These are phyloP conservation scores for Macaranga tanarius DNA, from an alignment of 441 rosid species.

Conservation along the genomic window DNA sequence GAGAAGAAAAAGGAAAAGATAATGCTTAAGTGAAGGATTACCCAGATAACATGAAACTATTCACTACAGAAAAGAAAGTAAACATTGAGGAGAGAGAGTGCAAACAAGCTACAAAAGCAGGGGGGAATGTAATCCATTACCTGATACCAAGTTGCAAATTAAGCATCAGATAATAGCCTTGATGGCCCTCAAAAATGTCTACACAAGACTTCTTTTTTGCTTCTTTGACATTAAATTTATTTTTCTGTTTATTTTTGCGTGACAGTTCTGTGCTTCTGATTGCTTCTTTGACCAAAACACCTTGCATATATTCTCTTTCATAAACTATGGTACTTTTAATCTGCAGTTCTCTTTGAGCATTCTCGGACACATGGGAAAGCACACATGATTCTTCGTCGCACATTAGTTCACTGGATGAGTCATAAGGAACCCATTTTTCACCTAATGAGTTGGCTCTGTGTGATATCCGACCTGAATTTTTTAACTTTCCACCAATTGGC, in stretches of 20 bases:
- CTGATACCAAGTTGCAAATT: conserved; percentile 97
- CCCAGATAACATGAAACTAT: neutral
- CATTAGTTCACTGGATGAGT: conserved; percentile 40
- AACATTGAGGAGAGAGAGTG: neutral
- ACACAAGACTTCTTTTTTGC: conserved; percentile 44
- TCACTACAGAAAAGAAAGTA: neutral
- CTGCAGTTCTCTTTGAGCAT: conserved; percentile 41
- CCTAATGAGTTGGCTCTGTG: conserved; percentile 44
- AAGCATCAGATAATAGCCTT: conserved; percentile 77
- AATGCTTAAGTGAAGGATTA: neutral
- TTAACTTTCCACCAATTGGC: conserved; percentile 36
- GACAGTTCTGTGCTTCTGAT: conserved; percentile 39
- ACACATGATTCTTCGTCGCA: conserved; percentile 39
- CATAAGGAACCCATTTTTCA: conserved; percentile 37
- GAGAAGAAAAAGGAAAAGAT: neutral
- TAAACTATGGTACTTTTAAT: conserved; percentile 42
- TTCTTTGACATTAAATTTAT: conserved; percentile 45
- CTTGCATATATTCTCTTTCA: conserved; percentile 95
- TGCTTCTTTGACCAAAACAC: conserved; percentile 77
- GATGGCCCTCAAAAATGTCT: conserved; percentile 44
- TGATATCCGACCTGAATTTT: conserved; percentile 49
- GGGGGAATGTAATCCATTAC: conserved; percentile 36
- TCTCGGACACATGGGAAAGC: conserved; percentile 38
- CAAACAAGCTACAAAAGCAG: neutral
- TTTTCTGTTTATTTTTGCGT: conserved; percentile 44